Evolutionary conservation across 176 grass and related monocot species (phyloP).

Genomic region (Oryza meridionalis): DNA sequence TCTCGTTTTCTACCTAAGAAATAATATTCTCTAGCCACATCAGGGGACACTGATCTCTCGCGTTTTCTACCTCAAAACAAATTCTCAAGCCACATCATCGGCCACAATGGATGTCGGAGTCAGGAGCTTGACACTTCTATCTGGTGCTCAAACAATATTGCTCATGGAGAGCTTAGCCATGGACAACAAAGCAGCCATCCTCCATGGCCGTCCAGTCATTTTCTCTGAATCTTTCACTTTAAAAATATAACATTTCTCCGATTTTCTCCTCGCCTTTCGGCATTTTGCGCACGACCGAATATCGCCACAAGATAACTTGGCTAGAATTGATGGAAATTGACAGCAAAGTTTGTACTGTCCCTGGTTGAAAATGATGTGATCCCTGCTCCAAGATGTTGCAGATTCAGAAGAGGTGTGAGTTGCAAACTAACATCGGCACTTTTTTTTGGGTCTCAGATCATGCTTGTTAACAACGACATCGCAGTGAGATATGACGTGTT

Average conservation of each 20-base stretch:
- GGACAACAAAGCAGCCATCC: neutral
- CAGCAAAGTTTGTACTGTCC: neutral
- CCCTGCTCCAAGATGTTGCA: neutral
- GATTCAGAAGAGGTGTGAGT: neutral
- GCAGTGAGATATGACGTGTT: neutral
- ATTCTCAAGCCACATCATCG: neutral
- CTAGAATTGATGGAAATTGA: neutral
- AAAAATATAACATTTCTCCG: neutral
- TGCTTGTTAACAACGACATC: neutral
- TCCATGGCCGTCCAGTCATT: neutral
- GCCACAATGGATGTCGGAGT: neutral
- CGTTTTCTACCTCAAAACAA: neutral
- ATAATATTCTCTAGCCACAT: no score
- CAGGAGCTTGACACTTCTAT: neutral
- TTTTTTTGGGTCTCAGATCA: neutral
- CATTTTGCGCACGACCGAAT: neutral
- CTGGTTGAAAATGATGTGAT: no score
- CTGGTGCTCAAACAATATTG: neutral
- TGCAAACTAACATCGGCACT: neutral
- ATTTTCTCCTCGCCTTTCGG: neutral
- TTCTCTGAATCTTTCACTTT: neutral
- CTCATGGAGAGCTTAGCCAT: neutral
- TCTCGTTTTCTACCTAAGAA: neutral
- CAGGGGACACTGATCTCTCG: neutral
- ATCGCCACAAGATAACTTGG: neutral